Conservation (phyloP, 352 stramenopile species). For the Phytopythium cucurbitacearum region DNA sequence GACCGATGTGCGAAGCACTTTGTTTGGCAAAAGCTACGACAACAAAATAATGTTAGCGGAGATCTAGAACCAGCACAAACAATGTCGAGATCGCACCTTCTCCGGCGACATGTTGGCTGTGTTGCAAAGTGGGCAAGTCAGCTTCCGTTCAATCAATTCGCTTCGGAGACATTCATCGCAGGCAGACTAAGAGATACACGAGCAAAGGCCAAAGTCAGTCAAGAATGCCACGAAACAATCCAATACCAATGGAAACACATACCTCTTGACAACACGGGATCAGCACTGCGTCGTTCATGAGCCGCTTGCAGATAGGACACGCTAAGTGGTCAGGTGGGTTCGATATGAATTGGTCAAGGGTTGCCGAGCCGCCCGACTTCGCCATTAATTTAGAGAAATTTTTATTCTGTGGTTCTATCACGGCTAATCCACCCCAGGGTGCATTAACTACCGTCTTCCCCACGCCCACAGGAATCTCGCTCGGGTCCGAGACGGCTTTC, state of each 20-base stretch:
- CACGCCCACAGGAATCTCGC: constrained; percentile 75
- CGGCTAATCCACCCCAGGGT: constrained; percentile 80
- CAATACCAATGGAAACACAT: constrained; percentile 18
- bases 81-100: constrained; percentile 26
- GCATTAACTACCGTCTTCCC: constrained; percentile 87
- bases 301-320: constrained; percentile 84
- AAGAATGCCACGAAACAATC: constrained; percentile 1
- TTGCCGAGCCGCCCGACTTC: constrained; percentile 83
- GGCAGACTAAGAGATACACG: constrained; percentile 42
- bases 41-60: not conserved
- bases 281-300: constrained; percentile 86
- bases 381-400: constrained; percentile 91
- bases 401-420: constrained; percentile 90
- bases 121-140: constrained; percentile 77
- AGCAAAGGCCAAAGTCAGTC: constrained; percentile 1
- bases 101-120: constrained; percentile 82
- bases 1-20: constrained; percentile 76
- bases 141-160: constrained; percentile 73
- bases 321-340: constrained; percentile 87
- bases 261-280: constrained; percentile 89
- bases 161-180: constrained; percentile 81
- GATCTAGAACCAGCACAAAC: not conserved
- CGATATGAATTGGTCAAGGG: constrained; percentile 88
- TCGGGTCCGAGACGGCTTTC: constrained; percentile 82
- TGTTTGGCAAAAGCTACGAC: constrained; percentile 63